Base-by-base conservation (phyloP, 371 early-diverging fungal genomes). In the Apophysomyces variabilis region DNA sequence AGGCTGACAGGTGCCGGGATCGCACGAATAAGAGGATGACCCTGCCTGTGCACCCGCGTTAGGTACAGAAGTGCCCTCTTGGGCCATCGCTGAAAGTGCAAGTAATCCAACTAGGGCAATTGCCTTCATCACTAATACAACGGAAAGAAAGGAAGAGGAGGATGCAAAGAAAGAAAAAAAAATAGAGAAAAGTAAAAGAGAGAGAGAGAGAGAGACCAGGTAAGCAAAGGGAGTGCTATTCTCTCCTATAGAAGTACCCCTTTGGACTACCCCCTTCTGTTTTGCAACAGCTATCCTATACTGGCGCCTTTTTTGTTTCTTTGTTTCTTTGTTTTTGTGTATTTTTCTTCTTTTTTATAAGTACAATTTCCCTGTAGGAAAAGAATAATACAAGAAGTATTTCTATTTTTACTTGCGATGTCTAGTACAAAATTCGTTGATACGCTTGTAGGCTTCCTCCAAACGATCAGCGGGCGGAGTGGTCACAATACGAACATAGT, bases 401-500 rank as follows among this genome's bases (percentile, higher is more conserved):
- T 57, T 57, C 18, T 47, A 14, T 50, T 50, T 38, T 38, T 66
- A 69, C 56, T 69, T 69, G 47, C 64, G 83, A 73, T 95, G 93
- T 61, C 92, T 89, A 58, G 72, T 78, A 69, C 95, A 95, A 81
- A 96, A 96, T 45, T 83, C 87, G 35, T 80, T 78, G 74, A 96
- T 93, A 61, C 96, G 87, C 62, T 80, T 69, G 68, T 89, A 89
- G 6, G 96, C 95, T 57, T 89, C 87, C 54, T 84, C 71, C 13
- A 96, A 80, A 64, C 85, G 82, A 41, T 89, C 93, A 4, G 75
- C 68, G 1, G 95, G 93, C 9, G 95, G 90, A 13, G 93, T 92
- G 64, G 93, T 86, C 5, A 94, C 94, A 61, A 95, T 85, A 46
- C 96, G 88, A 60, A 94, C 82, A 68, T 84, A 92, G 64, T 92